These are phyloP conservation scores for Luzula sylvatica DNA, from an alignment of 176 grass and related monocot species.

Conservation along the genomic window DNA sequence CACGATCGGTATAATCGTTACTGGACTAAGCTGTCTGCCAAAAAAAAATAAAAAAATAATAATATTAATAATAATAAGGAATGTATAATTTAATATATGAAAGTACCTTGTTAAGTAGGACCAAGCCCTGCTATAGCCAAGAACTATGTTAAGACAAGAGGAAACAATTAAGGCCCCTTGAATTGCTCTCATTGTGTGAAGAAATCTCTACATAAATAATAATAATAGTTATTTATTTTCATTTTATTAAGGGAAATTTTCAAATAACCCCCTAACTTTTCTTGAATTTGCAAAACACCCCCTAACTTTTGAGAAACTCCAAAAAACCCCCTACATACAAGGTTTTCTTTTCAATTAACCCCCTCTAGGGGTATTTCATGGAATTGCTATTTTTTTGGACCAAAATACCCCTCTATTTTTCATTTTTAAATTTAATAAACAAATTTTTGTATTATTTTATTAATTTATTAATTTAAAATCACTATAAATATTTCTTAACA, in stretches of 20 bases:
- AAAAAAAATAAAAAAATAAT: neutral
- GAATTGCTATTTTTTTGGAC: no score
- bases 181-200: constrained; percentile 74
- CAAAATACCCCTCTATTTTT: no score
- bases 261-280: neutral
- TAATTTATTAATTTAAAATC: no score
- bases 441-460: no score
- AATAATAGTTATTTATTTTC: constrained; percentile 23
- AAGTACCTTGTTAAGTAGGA: constrained; percentile 45
- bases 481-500: no score
- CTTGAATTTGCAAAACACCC: no score
- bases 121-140: constrained; percentile 76
- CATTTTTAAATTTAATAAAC: no score
- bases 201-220: constrained; percentile 64
- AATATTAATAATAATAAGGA: neutral
- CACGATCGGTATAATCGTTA: constrained; percentile 77
- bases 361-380: no score
- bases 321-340: no score
- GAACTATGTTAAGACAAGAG: constrained; percentile 83
- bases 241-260: constrained; percentile 2
- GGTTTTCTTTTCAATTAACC: no score
- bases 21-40: constrained; percentile 75
- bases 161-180: constrained; percentile 88
- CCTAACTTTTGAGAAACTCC: neutral
- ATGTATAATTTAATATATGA: constrained; percentile 11